phyloP scores from a whole-genome alignment of 192 early-diverging fungal genomes.

The Gigaspora rosea region DNA sequence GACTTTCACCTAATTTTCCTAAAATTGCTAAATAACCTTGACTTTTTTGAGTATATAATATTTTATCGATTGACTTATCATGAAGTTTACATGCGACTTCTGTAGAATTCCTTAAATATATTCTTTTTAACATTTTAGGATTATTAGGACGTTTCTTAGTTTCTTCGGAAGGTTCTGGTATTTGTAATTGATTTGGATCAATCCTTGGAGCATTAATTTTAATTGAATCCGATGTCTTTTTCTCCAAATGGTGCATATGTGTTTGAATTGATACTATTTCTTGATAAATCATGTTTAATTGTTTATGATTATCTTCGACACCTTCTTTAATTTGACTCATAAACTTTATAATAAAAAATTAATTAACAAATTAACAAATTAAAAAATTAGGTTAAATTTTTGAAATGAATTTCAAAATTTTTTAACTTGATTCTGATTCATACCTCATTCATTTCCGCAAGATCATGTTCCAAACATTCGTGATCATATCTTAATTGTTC shows the following conservation, averaged over 20 bases:
- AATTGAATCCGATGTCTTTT: too few relatives aligned
- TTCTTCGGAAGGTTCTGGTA: too few relatives aligned
- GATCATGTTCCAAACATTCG: neutral
- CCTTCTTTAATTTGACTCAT: too few relatives aligned
- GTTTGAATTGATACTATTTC: too few relatives aligned
- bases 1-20: conserved; percentile 2
- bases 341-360: too few relatives aligned
- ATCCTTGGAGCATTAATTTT: too few relatives aligned
- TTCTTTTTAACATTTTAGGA: too few relatives aligned
- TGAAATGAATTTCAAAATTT: neutral
- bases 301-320: too few relatives aligned
- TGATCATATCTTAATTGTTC: neutral
- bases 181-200: too few relatives aligned
- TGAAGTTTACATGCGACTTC: neutral
- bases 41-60: neutral
- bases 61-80: neutral
- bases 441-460: neutral
- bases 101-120: neutral
- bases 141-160: too few relatives aligned
- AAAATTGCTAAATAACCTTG: neutral
- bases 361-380: neutral
- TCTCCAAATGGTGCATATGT: too few relatives aligned
- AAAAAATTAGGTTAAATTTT: neutral
- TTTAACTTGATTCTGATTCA: neutral
- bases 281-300: too few relatives aligned